phyloP scores from a whole-genome alignment of 352 stramenopile genomes.

The Phytophthora hybrid region DNA sequence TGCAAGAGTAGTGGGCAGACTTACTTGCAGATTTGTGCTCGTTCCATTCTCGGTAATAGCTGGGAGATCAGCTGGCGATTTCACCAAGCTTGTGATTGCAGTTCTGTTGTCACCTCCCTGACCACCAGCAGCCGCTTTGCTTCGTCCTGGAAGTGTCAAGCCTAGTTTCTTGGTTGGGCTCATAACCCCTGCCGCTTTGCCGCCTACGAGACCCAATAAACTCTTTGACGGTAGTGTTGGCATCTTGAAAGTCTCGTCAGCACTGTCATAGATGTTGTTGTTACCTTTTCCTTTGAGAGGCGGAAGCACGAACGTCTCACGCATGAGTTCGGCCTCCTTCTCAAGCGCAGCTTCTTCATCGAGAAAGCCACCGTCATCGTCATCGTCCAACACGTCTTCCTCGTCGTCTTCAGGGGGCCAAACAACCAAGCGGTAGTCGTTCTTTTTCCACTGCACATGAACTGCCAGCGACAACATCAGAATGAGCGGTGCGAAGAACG shows the following conservation, averaged over 20 bases:
- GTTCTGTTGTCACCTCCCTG: slow-evolving; percentile 9
- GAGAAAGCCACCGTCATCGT: slow-evolving; percentile 62
- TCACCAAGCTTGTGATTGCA: not conserved
- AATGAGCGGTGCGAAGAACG: slow-evolving; percentile 78
- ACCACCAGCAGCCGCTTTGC: slow-evolving; percentile 8
- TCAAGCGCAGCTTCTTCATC: slow-evolving; percentile 76
- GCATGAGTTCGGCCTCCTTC: slow-evolving; percentile 78
- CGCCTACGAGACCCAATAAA: slow-evolving; percentile 29
- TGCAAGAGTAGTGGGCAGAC: slow-evolving; percentile 14
- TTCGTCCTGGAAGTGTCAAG: slow-evolving; percentile 21
- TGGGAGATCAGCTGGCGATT: slow-evolving; percentile 8
- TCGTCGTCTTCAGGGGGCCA: slow-evolving; percentile 86
- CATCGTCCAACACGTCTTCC: slow-evolving; percentile 81
- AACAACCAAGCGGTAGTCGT: slow-evolving; percentile 86
- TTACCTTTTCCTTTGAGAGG: slow-evolving; percentile 71
- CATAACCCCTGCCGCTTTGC: slow-evolving; percentile 20
- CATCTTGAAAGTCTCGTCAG: slow-evolving; percentile 85
- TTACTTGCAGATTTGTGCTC: not conserved
- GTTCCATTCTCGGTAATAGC: slow-evolving; percentile 17
- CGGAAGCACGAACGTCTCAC: slow-evolving; percentile 81
- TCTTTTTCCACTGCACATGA: slow-evolving; percentile 80
- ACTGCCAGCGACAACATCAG: slow-evolving; percentile 82
- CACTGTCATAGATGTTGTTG: slow-evolving; percentile 62
- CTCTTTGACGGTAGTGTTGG: slow-evolving; percentile 69
- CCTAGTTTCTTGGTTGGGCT: slow-evolving; percentile 32